phyloP scores from a whole-genome alignment of 441 rosid species.

The Eutrema salsugineum region DNA sequence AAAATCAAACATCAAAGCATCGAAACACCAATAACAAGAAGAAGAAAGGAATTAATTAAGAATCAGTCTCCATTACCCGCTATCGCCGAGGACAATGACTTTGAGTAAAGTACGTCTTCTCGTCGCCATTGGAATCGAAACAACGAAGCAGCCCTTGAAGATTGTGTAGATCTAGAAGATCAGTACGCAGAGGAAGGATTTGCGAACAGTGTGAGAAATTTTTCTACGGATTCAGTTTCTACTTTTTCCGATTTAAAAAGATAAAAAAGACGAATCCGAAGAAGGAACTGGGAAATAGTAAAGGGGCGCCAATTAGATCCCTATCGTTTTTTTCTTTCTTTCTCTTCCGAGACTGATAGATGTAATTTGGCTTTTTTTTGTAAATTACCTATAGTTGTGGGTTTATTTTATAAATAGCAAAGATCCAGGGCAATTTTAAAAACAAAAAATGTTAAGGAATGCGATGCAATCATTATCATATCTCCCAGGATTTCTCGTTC shows the following conservation, averaged over 20 bases:
- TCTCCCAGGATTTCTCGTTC: too few species aligned
- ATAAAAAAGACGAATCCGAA: not conserved
- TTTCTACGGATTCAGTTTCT: conserved; percentile 7
- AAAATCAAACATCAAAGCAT: conserved; percentile 15
- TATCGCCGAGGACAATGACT: conserved; percentile 97
- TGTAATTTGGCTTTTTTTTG: too few species aligned
- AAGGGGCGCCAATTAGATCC: conserved; percentile 55
- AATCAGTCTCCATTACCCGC: conserved; percentile 52
- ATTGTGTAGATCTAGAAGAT: conserved; percentile 14
- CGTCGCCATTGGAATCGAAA: conserved; percentile 49
- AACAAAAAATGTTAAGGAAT: too few species aligned
- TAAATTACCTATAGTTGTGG: too few species aligned
- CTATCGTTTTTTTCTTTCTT: not conserved
- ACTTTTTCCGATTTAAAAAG: conserved; percentile 1
- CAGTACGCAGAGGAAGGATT: not conserved
- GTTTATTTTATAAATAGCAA: too few species aligned
- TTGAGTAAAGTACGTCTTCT: conserved; percentile 93
- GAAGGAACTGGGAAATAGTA: not conserved
- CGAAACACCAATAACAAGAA: not conserved
- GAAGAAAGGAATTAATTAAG: not conserved
- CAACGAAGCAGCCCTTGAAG: not conserved
- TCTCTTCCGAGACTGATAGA: too few species aligned
- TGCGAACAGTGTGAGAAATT: not conserved
- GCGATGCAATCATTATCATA: too few species aligned
- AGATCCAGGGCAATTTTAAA: too few species aligned